These are phyloP conservation scores for Cyclostephanos tholiformis DNA, from an alignment of 108 stramenopile genomes.

Conservation along the genomic window DNA sequence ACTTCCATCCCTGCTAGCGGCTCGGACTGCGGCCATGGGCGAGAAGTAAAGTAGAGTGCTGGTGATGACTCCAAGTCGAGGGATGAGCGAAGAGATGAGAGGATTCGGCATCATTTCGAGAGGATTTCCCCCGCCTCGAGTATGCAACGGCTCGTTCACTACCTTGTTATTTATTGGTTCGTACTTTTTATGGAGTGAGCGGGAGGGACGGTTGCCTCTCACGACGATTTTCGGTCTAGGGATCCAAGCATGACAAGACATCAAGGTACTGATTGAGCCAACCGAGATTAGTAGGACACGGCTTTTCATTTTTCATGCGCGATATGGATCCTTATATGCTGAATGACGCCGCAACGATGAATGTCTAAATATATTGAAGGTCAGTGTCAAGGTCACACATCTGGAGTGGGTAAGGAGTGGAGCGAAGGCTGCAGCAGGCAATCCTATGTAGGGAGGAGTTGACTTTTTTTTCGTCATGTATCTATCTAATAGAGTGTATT, in stretches of 20 bases:
- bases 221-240: not conserved
- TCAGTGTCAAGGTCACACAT: no score
- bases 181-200: not conserved
- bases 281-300: not conserved
- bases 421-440: no score
- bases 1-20: slow-evolving; percentile 21
- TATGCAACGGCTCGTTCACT: not conserved
- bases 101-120: slow-evolving; percentile 21
- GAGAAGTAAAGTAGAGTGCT: slow-evolving; percentile 53
- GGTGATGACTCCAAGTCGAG: slow-evolving; percentile 52
- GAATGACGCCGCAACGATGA: no score
- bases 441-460: no score
- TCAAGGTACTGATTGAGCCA: not conserved
- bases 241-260: not conserved
- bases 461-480: no score
- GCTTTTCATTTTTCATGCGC: not conserved
- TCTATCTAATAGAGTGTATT: no score
- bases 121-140: slow-evolving; percentile 21
- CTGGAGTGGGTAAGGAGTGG: no score
- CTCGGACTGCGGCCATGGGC: slow-evolving; percentile 44
- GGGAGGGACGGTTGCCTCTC: not conserved
- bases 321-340: no score
- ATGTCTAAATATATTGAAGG: no score
- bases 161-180: not conserved
- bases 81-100: slow-evolving; percentile 34